Evolutionary conservation across 2,329 filamentous ascomycete species (phyloP), one percentile per base, ranked within the genome.

Genomic region (Pestalotiopsis sp.): DNA sequence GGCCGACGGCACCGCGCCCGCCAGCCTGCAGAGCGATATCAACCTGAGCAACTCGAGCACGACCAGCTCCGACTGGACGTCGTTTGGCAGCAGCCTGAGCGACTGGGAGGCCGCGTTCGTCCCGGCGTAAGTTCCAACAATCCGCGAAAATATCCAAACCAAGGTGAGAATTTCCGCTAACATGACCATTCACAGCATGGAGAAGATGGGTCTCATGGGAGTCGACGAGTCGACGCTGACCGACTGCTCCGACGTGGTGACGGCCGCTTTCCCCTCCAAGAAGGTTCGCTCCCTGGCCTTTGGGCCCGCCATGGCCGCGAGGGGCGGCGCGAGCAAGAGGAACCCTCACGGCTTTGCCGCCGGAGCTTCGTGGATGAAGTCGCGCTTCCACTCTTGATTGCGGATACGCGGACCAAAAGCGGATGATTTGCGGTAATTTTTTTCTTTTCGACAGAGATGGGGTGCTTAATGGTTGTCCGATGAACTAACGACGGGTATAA

Each of bases 201-300:
- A 73, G 38, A 77, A 77, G 68, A 25, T 78, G 66, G 70, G 70
- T 41, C 27, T 73, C 4, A 65, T 76, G 25, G 76, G 74, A 3
- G 75, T 73, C 63, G 73, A 78, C 45, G 68, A 68, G 36, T 62
- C 70, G 0, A 70, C 49, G 59, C 66, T 78, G 62, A 69, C 63
- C 1, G 76, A 78, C 52, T 78, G 76, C 71, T 73, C 76, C 1
- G 71, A 70, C 39, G 70, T 78, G 57, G 67, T 78, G n/a, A 72
- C 68, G 20, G 70, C 68, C 9, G 72, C 73, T 4, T 74, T 77
- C 38, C 67, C 71, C 17, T 72, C 39, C 12, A 17, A 14, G 39
- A 59, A 49, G 39, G 20, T n/a, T 4, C 61, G 61, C n/a, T 36
- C 27, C 2, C 20, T 31, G 20, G 31, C 14, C 31, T 69, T 65